Evolutionary conservation across 805 yeast species (phyloP), one percentile per base, ranked within the genome.

Genomic region (Zygosaccharomyces lentus): DNA sequence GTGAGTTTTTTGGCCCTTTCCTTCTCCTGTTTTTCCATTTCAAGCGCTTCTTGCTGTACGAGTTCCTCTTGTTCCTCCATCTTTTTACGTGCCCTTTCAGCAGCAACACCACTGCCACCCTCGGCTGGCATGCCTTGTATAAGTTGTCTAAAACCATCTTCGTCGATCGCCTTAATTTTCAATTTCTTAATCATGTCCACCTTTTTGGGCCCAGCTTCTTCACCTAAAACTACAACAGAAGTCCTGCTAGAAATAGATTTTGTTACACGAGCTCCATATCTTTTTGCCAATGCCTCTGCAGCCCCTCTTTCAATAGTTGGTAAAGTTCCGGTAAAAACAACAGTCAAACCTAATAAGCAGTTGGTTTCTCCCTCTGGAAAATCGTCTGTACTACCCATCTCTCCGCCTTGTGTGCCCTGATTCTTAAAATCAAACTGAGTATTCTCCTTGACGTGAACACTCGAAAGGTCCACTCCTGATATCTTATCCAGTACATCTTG

Each of bases 131-230:
- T 86, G 6, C 80, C 76, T 17, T 71, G 57, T 37, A 93, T 72
- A 52, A 93, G 71, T 52, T 81, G 80, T 34, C 86, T 66, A 55
- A 93, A 89, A 0, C 98, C 98, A 9, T 78, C 86, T 65, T 93
- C 96, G 57, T 80, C 82, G 49, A 91, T 83, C 34, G 95, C 88
- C 65, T 90, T 90, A 45, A 87, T 79, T 6, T 78, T 75, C 52
- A 82, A 70, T 43, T 80, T 77, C 56, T 79, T 82, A 53, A 95
- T 91, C 58, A 82, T 87, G 56, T 79, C 78, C 35, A 93, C 80
- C 65, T 93, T 93, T n/a, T 88, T 81, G 2, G 98, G 97, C 0
- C 99, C 99, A 2, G 99, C 98, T 54, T 93, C 97, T 43, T 77
- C 88, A 6, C 99, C 99, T 25, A 93, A 73, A 1, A 93, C 97